phyloP scores from a whole-genome alignment of 1,139 yeast genomes.

The Suhomyces chickasaworum region DNA sequence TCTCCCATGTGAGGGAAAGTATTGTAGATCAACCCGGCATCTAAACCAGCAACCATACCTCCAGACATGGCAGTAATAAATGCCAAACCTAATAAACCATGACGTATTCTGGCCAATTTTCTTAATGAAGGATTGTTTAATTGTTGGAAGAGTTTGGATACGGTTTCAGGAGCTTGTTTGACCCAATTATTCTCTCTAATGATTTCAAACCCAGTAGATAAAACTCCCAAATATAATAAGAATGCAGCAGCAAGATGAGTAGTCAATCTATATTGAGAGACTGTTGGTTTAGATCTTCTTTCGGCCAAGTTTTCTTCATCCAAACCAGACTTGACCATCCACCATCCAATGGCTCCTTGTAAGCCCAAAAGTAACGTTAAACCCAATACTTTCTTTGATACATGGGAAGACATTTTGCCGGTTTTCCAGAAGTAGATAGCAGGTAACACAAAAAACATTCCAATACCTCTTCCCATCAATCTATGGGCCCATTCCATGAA shows the following conservation, averaged over 20 bases:
- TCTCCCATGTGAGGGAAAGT: slow-evolving; percentile 97
- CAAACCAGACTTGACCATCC: slow-evolving; percentile 98
- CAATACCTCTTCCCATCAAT: slow-evolving; percentile 88
- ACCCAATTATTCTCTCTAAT: slow-evolving; percentile 72
- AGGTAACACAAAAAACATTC: slow-evolving; percentile 79
- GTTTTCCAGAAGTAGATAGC: slow-evolving; percentile 77
- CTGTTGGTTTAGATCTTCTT: slow-evolving; percentile 89
- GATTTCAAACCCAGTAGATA: slow-evolving; percentile 86
- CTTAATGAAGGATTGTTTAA: slow-evolving; percentile 54
- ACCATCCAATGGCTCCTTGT: slow-evolving; percentile 98
- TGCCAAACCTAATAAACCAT: slow-evolving; percentile 64
- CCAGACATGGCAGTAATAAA: slow-evolving; percentile 94
- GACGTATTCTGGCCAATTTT: slow-evolving; percentile 56
- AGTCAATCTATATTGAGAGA: slow-evolving; percentile 91
- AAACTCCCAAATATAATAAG: slow-evolving; percentile 80
- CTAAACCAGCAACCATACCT: slow-evolving; percentile 97
- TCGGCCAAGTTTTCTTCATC: slow-evolving; percentile 79
- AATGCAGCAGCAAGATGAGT: slow-evolving; percentile 96
- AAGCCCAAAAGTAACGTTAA: slow-evolving; percentile 79
- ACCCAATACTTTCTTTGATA: slow-evolving; percentile 68
- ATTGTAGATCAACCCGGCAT: slow-evolving; percentile 95
- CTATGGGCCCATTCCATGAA: slow-evolving; percentile 99
- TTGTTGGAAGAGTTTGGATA: slow-evolving; percentile 54
- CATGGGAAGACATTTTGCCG: slow-evolving; percentile 66
- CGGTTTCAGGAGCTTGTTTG: slow-evolving; percentile 52